Percentiles rank a stretch among this genome's conserved stretches.
phyloP scores from a whole-genome alignment of 176 grass and related monocot species.

The Lolium perenne region DNA sequence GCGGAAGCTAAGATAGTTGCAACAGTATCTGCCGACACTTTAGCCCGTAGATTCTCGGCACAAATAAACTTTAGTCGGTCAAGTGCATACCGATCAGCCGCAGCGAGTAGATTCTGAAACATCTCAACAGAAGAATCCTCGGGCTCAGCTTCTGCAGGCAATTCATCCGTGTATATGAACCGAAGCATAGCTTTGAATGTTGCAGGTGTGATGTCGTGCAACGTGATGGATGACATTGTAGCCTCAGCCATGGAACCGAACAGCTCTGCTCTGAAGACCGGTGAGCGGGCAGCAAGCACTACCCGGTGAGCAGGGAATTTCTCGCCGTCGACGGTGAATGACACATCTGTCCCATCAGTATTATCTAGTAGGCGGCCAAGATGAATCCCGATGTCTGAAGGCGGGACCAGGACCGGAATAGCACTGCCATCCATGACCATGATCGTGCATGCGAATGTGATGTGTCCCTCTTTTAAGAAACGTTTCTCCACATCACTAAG shows the following conservation, averaged over 20 bases:
- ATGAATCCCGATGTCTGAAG: neutral
- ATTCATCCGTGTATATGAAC: conserved; percentile 54
- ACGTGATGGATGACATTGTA: neutral
- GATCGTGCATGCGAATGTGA: neutral
- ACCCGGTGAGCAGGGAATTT: conserved; percentile 27
- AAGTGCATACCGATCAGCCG: conserved; percentile 58
- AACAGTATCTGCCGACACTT: conserved; percentile 34
- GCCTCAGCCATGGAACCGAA: conserved; percentile 33
- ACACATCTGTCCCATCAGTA: too few species aligned
- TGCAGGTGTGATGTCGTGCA: conserved; percentile 14
- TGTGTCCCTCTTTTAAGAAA: neutral
- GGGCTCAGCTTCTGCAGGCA: neutral
- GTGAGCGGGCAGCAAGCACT: conserved; percentile 29
- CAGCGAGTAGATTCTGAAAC: conserved; percentile 30
- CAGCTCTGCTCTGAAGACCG: conserved; percentile 42
- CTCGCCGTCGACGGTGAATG: neutral
- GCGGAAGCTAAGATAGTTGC: conserved; percentile 45
- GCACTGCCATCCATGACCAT: neutral
- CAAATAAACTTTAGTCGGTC: conserved; percentile 61
- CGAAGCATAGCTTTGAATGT: conserved; percentile 50
- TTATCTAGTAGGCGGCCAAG: neutral
- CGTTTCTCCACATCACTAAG: neutral
- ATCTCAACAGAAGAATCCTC: neutral
- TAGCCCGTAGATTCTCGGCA: conserved; percentile 39
- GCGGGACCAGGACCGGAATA: neutral